phyloP scores from a whole-genome alignment of 2,329 filamentous ascomycete genomes.

The Zasmidium cellare region DNA sequence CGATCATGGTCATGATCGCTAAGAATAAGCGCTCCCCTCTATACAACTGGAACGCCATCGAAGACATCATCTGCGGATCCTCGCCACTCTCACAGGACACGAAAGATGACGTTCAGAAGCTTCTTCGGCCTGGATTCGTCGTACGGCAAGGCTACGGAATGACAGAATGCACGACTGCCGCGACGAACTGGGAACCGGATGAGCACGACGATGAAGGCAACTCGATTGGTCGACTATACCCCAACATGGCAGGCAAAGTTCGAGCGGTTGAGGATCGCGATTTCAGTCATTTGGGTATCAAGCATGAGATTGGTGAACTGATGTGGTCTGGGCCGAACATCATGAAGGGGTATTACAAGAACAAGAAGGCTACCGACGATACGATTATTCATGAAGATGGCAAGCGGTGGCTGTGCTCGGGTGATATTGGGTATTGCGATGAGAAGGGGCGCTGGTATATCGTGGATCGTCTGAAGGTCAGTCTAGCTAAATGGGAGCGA shows the following conservation, averaged over 20 bases:
- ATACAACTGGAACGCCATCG: conserved; percentile 51
- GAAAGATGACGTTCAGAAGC: conserved; percentile 31
- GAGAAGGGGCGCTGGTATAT: conserved; percentile 60
- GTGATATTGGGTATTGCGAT: conserved; percentile 69
- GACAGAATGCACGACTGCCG: conserved; percentile 76
- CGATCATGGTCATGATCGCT: conserved; percentile 71
- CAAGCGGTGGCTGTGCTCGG: conserved; percentile 71
- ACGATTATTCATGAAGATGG: conserved; percentile 64
- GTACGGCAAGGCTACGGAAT: conserved; percentile 66
- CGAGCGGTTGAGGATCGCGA: conserved; percentile 65
- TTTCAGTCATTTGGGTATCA: conserved; percentile 34
- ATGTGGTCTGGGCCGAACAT: conserved; percentile 71
- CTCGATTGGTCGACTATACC: conserved; percentile 65
- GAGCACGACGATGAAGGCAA: conserved; percentile 39
- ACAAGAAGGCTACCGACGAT: conserved; percentile 64
- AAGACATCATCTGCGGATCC: background rate
- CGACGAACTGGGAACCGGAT: conserved; percentile 61
- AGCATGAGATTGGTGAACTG: conserved; percentile 62
- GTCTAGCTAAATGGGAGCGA: background rate
- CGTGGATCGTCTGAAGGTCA: conserved; percentile 71
- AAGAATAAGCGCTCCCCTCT: conserved; percentile 67
- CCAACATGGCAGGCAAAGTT: conserved; percentile 62
- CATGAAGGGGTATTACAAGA: conserved; percentile 76
- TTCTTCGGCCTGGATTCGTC: conserved; percentile 57
- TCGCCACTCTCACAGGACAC: background rate